phyloP scores from a whole-genome alignment of 2,329 filamentous ascomycete species.

The Lachnellula occidentalis region DNA sequence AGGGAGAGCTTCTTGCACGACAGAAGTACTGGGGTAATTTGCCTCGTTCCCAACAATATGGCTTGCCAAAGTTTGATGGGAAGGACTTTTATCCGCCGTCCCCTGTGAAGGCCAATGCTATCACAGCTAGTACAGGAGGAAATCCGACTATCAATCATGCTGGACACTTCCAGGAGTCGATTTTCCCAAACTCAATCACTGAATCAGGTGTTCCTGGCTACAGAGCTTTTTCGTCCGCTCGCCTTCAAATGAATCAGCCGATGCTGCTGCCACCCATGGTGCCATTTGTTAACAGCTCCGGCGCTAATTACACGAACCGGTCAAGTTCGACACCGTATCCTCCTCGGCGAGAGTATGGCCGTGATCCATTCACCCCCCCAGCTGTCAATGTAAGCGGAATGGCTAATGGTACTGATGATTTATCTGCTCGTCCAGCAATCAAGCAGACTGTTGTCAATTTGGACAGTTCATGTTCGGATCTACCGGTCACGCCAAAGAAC shows the following conservation, averaged over 20 bases:
- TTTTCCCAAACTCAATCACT: conserved; percentile 11
- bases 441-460: neutral
- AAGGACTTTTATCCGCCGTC: conserved; percentile 59
- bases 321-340: neutral
- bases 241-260: neutral
- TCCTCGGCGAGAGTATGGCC: neutral
- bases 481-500: conserved; percentile 9
- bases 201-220: conserved; percentile 10
- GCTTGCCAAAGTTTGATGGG: conserved; percentile 59
- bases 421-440: conserved; percentile 2
- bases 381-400: neutral
- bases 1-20: conserved; percentile 53
- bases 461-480: neutral
- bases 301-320: neutral
- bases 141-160: neutral
- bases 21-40: conserved; percentile 57
- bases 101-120: conserved; percentile 37
- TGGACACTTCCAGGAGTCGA: neutral
- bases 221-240: conserved; percentile 3
- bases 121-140: neutral
- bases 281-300: neutral
- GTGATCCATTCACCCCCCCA: conserved; percentile 1
- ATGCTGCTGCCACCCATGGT: neutral
- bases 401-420: conserved; percentile 5
- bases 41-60: conserved; percentile 41